phyloP scores from a whole-genome alignment of 305 asterid genomes.

The Fraxinus velutina region DNA sequence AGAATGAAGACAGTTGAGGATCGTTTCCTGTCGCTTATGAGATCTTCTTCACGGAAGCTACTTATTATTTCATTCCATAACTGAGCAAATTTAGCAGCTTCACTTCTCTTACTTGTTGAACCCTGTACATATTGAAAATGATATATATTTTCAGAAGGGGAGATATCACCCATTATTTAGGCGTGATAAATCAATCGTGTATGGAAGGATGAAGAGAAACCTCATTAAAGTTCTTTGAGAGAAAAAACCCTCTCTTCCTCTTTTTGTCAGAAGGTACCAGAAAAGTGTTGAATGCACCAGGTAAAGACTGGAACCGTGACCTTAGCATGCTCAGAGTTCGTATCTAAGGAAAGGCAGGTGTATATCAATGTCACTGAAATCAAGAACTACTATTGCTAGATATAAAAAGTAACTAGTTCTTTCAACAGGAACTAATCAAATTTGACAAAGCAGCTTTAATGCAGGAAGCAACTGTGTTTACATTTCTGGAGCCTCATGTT shows the following conservation, averaged over 20 bases:
- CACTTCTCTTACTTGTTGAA: conserved; percentile 72
- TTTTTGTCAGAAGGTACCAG: conserved; percentile 78
- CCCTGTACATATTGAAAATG: conserved; percentile 40
- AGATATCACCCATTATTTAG: conserved; percentile 2
- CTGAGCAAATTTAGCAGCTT: conserved; percentile 96
- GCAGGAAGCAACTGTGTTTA: not conserved
- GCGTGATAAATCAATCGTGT: conserved; percentile 24
- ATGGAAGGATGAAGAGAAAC: conserved; percentile 38
- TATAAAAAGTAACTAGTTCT: not conserved
- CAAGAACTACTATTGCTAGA: conserved; percentile 10
- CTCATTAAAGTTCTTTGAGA: conserved; percentile 64
- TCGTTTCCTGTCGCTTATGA: conserved; percentile 87
- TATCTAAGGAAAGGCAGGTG: conserved; percentile 52
- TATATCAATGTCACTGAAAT: conserved; percentile 21
- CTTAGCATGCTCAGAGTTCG: conserved; percentile 95
- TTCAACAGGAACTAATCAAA: not conserved
- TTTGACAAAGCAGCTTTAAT: not conserved
- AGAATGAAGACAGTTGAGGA: conserved; percentile 22
- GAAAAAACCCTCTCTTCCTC: conserved; percentile 68
- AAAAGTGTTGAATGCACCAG: conserved; percentile 89
- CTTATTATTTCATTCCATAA: conserved; percentile 93
- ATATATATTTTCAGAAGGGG: conserved; percentile 19
- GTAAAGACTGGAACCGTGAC: conserved; percentile 94
- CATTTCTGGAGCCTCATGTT: not conserved
- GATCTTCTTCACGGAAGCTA: conserved; percentile 98